Evolutionary conservation across 23 red algal species (phyloP).

Genomic region (Agarophyton chilense): DNA sequence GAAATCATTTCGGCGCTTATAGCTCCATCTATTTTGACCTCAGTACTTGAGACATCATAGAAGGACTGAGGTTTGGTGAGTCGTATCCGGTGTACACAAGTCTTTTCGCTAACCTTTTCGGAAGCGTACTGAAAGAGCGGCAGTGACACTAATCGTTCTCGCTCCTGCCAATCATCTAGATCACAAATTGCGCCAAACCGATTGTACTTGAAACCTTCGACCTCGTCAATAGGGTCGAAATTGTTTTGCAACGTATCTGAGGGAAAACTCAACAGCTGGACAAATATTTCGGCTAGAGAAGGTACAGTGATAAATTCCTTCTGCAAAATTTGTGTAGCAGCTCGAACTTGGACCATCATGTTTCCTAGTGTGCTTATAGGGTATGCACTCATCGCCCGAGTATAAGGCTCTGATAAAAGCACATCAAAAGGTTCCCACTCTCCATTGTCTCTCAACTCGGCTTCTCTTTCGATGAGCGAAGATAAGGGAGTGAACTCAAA

Average conservation of each 20-base stretch:
- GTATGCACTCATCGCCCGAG: conserved; percentile 45
- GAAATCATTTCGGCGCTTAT: conserved; percentile 16
- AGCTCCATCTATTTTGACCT: neutral
- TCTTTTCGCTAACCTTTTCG: conserved; percentile 1
- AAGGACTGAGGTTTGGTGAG: neutral
- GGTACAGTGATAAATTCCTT: conserved; percentile 22
- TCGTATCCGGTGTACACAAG: conserved; percentile 3
- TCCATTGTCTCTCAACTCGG: neutral
- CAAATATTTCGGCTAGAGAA: conserved; percentile 14
- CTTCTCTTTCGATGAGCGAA: neutral
- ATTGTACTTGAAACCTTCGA: conserved; percentile 33
- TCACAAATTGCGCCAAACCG: conserved; percentile 6
- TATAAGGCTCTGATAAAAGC: conserved; percentile 54
- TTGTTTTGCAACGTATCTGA: conserved; percentile 37
- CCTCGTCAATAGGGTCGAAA: conserved; percentile 28
- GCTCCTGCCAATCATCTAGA: conserved; percentile 6
- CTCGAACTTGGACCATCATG: conserved; percentile 48
- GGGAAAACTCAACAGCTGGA: conserved; percentile 15
- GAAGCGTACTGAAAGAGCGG: conserved; percentile 58
- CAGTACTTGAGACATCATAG: neutral
- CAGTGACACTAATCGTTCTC: conserved; percentile 21
- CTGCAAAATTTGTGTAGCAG: conserved; percentile 11
- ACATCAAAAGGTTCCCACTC: conserved; percentile 35
- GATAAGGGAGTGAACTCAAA: conserved; percentile 25
- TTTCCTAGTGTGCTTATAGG: conserved; percentile 54